A percentile compares a stretch with the other conserved stretches of the same genome.
Evolutionary conservation across 208 protist species (phyloP).

Genomic region (Porcisia deanei): DNA sequence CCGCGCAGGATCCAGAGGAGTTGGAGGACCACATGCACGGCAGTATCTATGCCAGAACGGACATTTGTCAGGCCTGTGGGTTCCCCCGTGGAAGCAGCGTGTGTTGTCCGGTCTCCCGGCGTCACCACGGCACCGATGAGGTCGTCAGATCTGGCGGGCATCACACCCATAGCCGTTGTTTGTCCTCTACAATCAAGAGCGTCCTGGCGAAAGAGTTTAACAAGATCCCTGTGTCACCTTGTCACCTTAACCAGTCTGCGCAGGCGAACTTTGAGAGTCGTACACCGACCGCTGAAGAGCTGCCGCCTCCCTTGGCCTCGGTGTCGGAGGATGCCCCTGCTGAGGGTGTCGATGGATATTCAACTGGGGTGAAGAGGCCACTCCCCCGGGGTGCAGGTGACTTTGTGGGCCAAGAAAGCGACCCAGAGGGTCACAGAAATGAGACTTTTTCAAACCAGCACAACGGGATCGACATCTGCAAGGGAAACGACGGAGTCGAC

Average conservation of each 20-base stretch:
- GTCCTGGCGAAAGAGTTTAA: constrained; percentile 15
- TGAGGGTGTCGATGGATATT: background rate
- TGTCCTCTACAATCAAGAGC: constrained; percentile 4
- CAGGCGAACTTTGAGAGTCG: constrained; percentile 5
- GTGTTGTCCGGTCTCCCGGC: constrained; percentile 41
- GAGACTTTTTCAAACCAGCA: background rate
- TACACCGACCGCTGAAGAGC: background rate
- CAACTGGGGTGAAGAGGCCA: background rate
- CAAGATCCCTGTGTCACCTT: constrained; percentile 17
- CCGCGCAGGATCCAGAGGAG: constrained; percentile 14
- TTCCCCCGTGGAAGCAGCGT: constrained; percentile 47
- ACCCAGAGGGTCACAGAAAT: background rate
- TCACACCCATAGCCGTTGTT: constrained; percentile 9
- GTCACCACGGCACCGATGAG: constrained; percentile 61
- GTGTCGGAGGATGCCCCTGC: background rate
- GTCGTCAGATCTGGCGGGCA: constrained; percentile 8
- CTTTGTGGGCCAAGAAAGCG: background rate
- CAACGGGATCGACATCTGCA: constrained; percentile 6
- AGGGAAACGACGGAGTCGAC: constrained; percentile 1
- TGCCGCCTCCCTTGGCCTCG: background rate
- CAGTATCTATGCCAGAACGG: constrained; percentile 30
- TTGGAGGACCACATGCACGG: constrained; percentile 54
- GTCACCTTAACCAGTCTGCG: background rate
- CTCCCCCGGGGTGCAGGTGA: background rate
- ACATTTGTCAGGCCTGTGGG: constrained; percentile 46